phyloP scores from a whole-genome alignment of 169 alveolate genomes.

The Cryptosporidium viatorum region DNA sequence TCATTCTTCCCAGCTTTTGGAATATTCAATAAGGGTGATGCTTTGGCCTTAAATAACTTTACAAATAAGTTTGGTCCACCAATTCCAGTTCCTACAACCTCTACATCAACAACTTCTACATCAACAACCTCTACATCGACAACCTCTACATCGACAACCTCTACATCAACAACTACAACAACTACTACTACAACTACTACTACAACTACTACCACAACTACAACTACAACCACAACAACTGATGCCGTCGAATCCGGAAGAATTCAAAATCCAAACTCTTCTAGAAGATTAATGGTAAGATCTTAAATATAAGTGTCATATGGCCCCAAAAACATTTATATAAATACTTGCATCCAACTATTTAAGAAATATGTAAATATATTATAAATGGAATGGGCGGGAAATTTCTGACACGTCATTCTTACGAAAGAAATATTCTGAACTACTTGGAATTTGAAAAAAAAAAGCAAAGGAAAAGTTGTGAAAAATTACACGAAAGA shows the following conservation, averaged over 20 bases:
- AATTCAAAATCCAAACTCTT: background rate
- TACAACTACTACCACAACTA: slow-evolving; percentile 20
- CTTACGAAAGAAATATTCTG: too few relatives aligned
- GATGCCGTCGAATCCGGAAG: background rate
- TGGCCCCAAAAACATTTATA: background rate
- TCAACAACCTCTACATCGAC: background rate
- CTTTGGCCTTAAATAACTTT: slow-evolving; percentile 9
- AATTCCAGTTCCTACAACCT: background rate
- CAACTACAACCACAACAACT: background rate
- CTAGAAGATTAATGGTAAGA: slow-evolving; percentile 12
- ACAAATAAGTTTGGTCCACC: slow-evolving; percentile 13
- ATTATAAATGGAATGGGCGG: background rate
- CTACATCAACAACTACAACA: slow-evolving; percentile 1
- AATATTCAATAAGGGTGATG: slow-evolving; percentile 21
- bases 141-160: background rate
- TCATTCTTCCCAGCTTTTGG: slow-evolving; percentile 57
- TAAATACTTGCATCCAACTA: too few relatives aligned
- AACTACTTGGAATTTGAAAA: too few relatives aligned
- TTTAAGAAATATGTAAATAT: too few relatives aligned
- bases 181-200: slow-evolving; percentile 33
- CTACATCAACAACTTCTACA: slow-evolving; percentile 22
- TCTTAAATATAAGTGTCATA: background rate
- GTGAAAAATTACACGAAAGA: too few relatives aligned
- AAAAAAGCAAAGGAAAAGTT: too few relatives aligned
- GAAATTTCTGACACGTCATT: background rate